These are phyloP conservation scores for Pancytospora philotis DNA, from an alignment of 371 early-diverging fungal genomes.

Conservation along the genomic window DNA sequence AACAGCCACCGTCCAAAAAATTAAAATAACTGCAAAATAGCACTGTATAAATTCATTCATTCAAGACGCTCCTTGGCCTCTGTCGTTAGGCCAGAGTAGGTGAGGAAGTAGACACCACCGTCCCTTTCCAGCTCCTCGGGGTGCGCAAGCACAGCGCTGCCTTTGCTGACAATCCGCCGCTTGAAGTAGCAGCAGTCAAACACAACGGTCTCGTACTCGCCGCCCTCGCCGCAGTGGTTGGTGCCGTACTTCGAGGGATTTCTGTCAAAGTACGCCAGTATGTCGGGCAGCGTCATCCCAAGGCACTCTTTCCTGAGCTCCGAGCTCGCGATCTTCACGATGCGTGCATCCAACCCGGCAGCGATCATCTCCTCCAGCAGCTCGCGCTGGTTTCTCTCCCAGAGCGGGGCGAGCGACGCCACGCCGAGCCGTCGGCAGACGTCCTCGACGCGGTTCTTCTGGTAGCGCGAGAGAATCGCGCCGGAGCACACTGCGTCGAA, in stretches of 20 bases:
- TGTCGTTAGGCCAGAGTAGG: slow-evolving; percentile 1
- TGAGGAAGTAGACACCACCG: slow-evolving; percentile 38
- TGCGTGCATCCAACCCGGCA: slow-evolving; percentile 67
- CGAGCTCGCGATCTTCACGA: slow-evolving; percentile 85
- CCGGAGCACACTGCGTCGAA: slow-evolving; percentile 82
- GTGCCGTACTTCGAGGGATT: slow-evolving; percentile 62
- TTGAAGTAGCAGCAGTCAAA: slow-evolving; percentile 88
- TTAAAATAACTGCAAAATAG: background rate
- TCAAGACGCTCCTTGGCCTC: background rate
- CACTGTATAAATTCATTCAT: background rate
- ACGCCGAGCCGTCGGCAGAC: slow-evolving; percentile 74
- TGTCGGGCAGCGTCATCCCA: slow-evolving; percentile 28
- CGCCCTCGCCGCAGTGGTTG: slow-evolving; percentile 95
- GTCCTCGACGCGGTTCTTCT: slow-evolving; percentile 83
- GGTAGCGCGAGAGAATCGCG: slow-evolving; percentile 91
- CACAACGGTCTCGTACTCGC: slow-evolving; percentile 92
- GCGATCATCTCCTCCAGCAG: slow-evolving; percentile 82
- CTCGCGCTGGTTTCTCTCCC: slow-evolving; percentile 74
- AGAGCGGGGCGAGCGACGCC: slow-evolving; percentile 74
- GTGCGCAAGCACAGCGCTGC: slow-evolving; percentile 14
- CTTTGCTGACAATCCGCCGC: slow-evolving; percentile 61
- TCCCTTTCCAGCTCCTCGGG: slow-evolving; percentile 36
- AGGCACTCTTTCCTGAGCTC: slow-evolving; percentile 41
- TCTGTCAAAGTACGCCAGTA: slow-evolving; percentile 22
- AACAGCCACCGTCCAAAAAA: background rate